Percentiles rank a stretch among this genome's conserved stretches.
Conservation (phyloP, 2,329 filamentous ascomycete genomes). For the Pseudocercospora fijiensis region DNA sequence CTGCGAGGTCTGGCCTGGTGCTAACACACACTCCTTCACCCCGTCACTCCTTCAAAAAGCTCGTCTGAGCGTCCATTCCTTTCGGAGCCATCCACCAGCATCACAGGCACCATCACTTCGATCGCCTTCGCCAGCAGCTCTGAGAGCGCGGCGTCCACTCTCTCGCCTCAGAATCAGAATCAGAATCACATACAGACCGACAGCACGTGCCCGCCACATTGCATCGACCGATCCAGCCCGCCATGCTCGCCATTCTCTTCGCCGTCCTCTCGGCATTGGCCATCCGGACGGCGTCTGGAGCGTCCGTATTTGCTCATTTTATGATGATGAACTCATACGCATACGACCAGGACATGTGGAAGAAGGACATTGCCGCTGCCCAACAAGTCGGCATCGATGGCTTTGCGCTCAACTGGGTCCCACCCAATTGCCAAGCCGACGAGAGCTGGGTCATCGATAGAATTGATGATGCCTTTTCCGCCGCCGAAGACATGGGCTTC, state of each 20-base stretch:
- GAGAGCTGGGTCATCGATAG: conserved; percentile 38
- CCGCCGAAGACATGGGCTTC: conserved; percentile 38
- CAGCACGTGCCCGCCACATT: not conserved
- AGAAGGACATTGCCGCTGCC: conserved; percentile 37
- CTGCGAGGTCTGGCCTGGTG: conserved; percentile 34
- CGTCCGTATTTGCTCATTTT: conserved; percentile 40
- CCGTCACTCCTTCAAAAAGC: conserved; percentile 28
- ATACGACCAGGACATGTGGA: conserved; percentile 38
- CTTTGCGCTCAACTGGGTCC: conserved; percentile 42
- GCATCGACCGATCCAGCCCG: conserved; percentile 1
- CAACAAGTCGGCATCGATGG: conserved; percentile 40
- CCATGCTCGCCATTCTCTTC: conserved; percentile 25
- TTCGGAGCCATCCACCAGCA: conserved; percentile 12
- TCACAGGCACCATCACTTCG: conserved; percentile 5
- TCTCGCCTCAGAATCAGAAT: conserved; percentile 4
- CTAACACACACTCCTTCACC: conserved; percentile 30
- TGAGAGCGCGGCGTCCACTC: conserved; percentile 16
- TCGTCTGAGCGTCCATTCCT: conserved; percentile 29
- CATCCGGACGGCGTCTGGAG: conserved; percentile 31
- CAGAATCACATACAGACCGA: conserved; percentile 6
- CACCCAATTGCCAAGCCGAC: conserved; percentile 37
- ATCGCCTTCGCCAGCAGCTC: conserved; percentile 17
- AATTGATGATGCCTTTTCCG: conserved; percentile 40
- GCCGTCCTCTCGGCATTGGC: conserved; percentile 29
- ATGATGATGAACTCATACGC: conserved; percentile 41